A percentile compares a stretch with the other conserved stretches of the same genome.
phyloP scores from a whole-genome alignment of 345 rosid genomes.

The Linum lewisii region DNA sequence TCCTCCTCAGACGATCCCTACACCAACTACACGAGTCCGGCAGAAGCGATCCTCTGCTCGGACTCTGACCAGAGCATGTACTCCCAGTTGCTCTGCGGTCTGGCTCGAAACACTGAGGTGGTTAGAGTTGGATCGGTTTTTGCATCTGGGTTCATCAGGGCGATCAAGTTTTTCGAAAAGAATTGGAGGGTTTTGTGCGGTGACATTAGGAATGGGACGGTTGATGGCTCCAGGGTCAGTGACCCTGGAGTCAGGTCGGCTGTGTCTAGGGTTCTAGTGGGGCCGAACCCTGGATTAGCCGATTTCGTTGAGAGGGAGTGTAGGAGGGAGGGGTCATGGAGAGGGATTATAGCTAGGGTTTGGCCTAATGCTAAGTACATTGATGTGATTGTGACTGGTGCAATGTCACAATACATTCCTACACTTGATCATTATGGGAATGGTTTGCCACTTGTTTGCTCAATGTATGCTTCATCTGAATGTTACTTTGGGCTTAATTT shows the following conservation, averaged over 20 bases:
- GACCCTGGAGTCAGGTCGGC: conserved; percentile 11
- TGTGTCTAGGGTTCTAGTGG: conserved; percentile 13
- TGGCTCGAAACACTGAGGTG: conserved; percentile 9
- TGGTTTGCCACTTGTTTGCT: conserved; percentile 16
- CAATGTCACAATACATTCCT: conserved; percentile 18
- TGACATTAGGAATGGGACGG: conserved; percentile 10
- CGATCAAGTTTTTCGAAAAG: conserved; percentile 12
- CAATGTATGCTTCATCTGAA: conserved; percentile 16
- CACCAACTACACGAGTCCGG: conserved; percentile 17
- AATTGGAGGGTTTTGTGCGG: conserved; percentile 11
- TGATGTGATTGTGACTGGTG: conserved; percentile 16
- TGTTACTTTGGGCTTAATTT: conserved; percentile 19
- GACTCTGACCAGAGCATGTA: conserved; percentile 15
- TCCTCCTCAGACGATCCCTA: conserved; percentile 8
- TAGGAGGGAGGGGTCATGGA: conserved; percentile 13
- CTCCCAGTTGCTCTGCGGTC: conserved; percentile 17
- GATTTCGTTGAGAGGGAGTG: conserved; percentile 15
- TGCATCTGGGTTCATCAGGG: conserved; percentile 15
- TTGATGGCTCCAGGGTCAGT: conserved; percentile 7
- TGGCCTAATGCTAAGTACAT: conserved; percentile 25
- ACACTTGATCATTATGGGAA: conserved; percentile 10
- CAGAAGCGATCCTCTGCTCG: conserved; percentile 14
- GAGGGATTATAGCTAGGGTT: conserved; percentile 21
- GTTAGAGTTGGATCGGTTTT: conserved; percentile 16
- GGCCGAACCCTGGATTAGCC: conserved; percentile 8